Evolutionary conservation across 331 rosid genomes (phyloP).

Genomic region (Malus hybrid): DNA sequence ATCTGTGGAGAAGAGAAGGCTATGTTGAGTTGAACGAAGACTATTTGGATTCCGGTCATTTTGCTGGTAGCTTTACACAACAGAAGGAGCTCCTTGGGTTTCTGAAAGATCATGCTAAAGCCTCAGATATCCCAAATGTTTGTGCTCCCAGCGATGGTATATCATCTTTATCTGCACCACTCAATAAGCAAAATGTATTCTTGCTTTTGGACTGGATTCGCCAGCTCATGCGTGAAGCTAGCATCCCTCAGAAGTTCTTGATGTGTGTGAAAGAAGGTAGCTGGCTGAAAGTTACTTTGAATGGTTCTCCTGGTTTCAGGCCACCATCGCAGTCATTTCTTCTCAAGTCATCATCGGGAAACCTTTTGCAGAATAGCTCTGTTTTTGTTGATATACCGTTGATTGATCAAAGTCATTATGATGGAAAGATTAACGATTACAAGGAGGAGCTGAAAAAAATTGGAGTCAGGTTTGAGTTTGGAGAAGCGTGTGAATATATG

Average conservation of each 20-base stretch:
- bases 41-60: too few species aligned
- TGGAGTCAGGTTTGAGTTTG: conserved; percentile 57
- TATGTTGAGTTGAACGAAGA: too few species aligned
- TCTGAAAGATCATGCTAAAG: conserved; percentile 23
- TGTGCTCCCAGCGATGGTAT: not conserved
- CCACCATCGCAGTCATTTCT: conserved; percentile 53
- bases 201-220: conserved; percentile 61
- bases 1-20: too few species aligned
- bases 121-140: too few species aligned
- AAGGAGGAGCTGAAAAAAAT: not conserved
- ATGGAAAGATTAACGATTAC: conserved; percentile 23
- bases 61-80: conserved; percentile 11
- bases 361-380: conserved; percentile 41
- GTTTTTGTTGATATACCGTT: conserved; percentile 56
- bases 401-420: conserved; percentile 47
- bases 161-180: conserved; percentile 33
- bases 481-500: conserved; percentile 49
- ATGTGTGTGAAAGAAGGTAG: conserved; percentile 47
- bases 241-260: conserved; percentile 39
- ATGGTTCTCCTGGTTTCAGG: conserved; percentile 1
- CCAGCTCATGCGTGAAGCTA: not conserved
- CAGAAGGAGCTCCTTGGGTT: conserved; percentile 20
- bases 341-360: conserved; percentile 30
- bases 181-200: conserved; percentile 47
- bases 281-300: conserved; percentile 46